A percentile compares a stretch with the other conserved stretches of the same genome.
Evolutionary conservation across 805 yeast genomes (phyloP).

Genomic region (Cyberlindnera sargentensis): DNA sequence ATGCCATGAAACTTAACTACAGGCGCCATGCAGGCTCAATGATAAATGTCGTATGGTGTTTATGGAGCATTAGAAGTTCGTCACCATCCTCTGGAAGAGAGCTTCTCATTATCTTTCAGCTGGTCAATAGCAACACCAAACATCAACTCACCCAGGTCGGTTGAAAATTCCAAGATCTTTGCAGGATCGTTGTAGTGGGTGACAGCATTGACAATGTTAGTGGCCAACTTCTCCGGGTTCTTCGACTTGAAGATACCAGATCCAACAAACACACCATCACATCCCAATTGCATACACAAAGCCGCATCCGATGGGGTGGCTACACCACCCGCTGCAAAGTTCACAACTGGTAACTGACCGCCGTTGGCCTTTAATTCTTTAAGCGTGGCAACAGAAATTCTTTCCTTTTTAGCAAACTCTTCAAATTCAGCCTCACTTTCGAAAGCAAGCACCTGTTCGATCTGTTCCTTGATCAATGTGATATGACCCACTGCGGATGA

Average conservation of each 20-base stretch:
- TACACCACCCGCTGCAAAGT: background rate
- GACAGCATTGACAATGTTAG: background rate
- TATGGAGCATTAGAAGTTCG: too few species aligned
- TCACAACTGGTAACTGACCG: background rate
- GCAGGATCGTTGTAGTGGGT: background rate
- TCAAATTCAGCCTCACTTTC: background rate
- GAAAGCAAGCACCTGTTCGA: background rate
- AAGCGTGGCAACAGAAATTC: background rate
- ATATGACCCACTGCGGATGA: background rate
- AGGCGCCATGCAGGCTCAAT: too few species aligned
- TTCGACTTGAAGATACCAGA: constrained; percentile 1
- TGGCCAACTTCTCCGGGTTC: background rate
- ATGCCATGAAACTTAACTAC: too few species aligned
- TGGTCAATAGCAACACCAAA: constrained; percentile 1
- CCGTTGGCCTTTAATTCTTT: background rate
- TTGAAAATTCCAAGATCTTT: background rate
- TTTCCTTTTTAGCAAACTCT: background rate
- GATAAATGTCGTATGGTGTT: too few species aligned
- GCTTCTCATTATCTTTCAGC: background rate
- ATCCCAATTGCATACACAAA: background rate
- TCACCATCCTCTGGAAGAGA: background rate
- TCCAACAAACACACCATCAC: constrained; percentile 1
- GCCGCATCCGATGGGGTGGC: constrained; percentile 1
- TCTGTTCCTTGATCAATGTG: background rate
- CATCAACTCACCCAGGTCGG: background rate